Evolutionary conservation across 2,329 filamentous ascomycete species (phyloP), one percentile per base, ranked within the genome.

Genomic region (Aspergillus ibericus): DNA sequence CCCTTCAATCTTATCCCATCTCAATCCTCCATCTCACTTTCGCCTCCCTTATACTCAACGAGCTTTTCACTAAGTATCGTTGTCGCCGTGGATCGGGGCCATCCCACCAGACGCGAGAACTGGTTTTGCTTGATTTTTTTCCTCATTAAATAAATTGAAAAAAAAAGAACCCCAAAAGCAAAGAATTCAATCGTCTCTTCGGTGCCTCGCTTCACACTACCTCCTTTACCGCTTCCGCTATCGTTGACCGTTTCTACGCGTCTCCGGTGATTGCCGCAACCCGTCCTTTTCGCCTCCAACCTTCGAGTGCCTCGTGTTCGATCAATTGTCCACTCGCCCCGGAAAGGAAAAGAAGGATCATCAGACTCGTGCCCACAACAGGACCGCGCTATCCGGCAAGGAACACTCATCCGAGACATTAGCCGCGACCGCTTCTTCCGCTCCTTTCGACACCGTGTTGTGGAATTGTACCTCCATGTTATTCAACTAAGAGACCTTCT

Each of bases 1-100:
- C 49, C 51, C 47, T 48, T 62, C 44, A 25, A 51, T 55, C 53
- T 58, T 53, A 49, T 54, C 55, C 57, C 56, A 58, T 52, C 56
- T 60, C 63, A 61, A 55, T 59, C 46, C 34, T 55, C 47, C 52
- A 63, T 56, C 52, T 55, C 56, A 53, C 56, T 53, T 48, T 49
- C 48, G 57, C 34, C 54, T 62, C 58, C 64, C 60, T 63, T 59
- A 63, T 65, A 62, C 59, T 61, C 63, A 75, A 77, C 78, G 78
- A 80, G 77, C 78, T 80, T 80, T 80, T 80, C 75, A 79, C 77
- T 80, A 80, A 80, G 78, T 77, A 73, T 80, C 77, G 78, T 80
- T 78, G 71, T 66, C 66, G 59, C 67, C 60, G 66, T 72, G 63
- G 63, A 59, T 61, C 58, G 59, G 66, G 62, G 63, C 59, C 58